Base-by-base conservation (phyloP, 371 early-diverging fungal genomes). In the Mucor mucedo region DNA sequence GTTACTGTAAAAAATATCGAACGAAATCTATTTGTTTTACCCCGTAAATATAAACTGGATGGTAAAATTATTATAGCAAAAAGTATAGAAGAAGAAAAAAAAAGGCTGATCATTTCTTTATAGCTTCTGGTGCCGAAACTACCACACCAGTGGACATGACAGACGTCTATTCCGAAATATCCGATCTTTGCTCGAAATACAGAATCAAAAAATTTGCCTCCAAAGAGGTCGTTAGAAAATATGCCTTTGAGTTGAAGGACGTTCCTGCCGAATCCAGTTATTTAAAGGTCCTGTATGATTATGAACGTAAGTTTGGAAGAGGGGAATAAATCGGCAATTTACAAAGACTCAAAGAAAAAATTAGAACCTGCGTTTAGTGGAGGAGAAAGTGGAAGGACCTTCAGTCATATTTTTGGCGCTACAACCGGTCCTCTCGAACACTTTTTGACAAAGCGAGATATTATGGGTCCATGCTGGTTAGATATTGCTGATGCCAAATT, bases 381-480 rank as follows among this genome's bases (percentile, higher is more conserved):
- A 1, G 85, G 89, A 10, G 66, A 93, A 16, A 74, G 65, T 9
- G 98, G 99, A 1, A 78, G 75, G 52, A 91, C 94, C 0, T 98
- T 98, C 70, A 87, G 89, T 63, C 92, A 84, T 57, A 80, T 93
- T 2, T 98, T 99, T 82, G 99, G 98, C 10, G 78, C 91, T 3
- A 85, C 87, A 49, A 95, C 96, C 4, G 84, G 85, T 28, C 95
- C 97, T 2, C 77, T 98, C n/a, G 99, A 99, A 73, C 87, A 91
- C 49, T 91, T 99, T 52, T 71, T 98, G 32, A 79, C 96, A 30
- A 96, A 97, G 72, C 89, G 97, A 44, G 90, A 94, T 65, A 78
- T 99, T 38, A 98, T 96, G 97, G 99, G 99, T 1, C 99, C 99
- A 2, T 91, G 92, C 65, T 99, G 99, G 99, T 76, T 99, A 5